Conservation (phyloP, 768 basidiomycete genomes). For the Vararia minispora region DNA sequence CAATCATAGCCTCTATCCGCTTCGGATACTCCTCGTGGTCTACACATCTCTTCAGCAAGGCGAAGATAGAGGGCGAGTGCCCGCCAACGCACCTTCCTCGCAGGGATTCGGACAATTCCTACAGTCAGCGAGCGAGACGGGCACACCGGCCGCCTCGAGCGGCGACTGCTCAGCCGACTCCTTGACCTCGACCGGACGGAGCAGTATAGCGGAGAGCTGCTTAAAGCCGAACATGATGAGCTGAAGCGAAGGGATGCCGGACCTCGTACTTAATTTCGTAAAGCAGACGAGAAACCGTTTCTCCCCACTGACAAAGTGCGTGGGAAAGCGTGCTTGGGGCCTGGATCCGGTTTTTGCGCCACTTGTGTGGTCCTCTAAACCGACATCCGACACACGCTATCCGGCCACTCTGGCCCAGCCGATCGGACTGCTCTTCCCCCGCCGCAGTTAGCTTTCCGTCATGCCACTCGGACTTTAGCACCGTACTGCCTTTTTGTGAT, state of each 20-base stretch:
- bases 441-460: no score
- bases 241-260: background rate
- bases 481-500: no score
- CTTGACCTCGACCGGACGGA: conserved; percentile 5
- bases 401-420: no score
- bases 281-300: conserved; percentile 18
- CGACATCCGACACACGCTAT: no score
- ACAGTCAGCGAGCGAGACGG: conserved; percentile 18
- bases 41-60: conserved; percentile 16
- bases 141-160: conserved; percentile 14
- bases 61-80: conserved; percentile 4
- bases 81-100: conserved; percentile 17
- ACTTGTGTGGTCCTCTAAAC: no score
- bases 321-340: background rate
- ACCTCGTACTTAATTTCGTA: conserved; percentile 10
- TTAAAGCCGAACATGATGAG: conserved; percentile 8
- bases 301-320: no score
- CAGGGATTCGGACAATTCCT: conserved; percentile 22
- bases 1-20: conserved; percentile 50
- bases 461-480: no score
- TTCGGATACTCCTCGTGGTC: conserved; percentile 67
- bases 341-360: no score
- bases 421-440: no score
- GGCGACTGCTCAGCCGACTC: conserved; percentile 9
- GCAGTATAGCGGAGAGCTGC: conserved; percentile 8